These are phyloP conservation scores for Fraxinus anomala DNA, from an alignment of 257 asterid species.

Conservation along the genomic window DNA sequence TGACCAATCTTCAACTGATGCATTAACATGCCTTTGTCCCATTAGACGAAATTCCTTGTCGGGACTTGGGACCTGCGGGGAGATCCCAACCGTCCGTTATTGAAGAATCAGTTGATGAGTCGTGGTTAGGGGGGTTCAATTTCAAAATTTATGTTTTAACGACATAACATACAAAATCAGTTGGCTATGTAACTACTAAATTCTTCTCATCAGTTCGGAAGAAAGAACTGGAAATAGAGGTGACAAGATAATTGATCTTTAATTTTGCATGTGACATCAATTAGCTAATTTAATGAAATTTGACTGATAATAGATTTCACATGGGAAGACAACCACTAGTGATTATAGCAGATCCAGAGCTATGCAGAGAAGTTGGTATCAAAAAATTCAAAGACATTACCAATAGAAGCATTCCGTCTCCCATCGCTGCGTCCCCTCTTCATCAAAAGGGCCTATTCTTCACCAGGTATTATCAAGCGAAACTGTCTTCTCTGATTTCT, in stretches of 20 bases:
- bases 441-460: slow-evolving; percentile 96
- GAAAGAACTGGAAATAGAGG: too few species aligned
- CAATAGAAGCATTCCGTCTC: slow-evolving; percentile 94
- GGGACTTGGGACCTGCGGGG: neutral
- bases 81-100: neutral
- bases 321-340: slow-evolving; percentile 96
- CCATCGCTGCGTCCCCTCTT: slow-evolving; percentile 86
- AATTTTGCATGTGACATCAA: neutral
- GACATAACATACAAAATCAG: neutral
- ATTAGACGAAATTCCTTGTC: neutral
- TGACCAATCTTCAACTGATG: neutral
- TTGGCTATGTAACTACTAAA: neutral
- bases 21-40: neutral
- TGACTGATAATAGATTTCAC: slow-evolving; percentile 58
- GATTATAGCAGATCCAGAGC: slow-evolving; percentile 85
- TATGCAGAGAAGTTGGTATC: slow-evolving; percentile 88
- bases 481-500: too few species aligned
- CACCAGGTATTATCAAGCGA: slow-evolving; percentile 50
- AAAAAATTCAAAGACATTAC: slow-evolving; percentile 71
- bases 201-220: neutral
- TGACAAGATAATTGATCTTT: too few species aligned
- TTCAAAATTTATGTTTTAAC: neutral
- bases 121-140: neutral
- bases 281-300: neutral
- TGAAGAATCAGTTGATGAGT: neutral